phyloP scores from a whole-genome alignment of 139 green algal genomes.

The Chlamydomonas sp. region DNA sequence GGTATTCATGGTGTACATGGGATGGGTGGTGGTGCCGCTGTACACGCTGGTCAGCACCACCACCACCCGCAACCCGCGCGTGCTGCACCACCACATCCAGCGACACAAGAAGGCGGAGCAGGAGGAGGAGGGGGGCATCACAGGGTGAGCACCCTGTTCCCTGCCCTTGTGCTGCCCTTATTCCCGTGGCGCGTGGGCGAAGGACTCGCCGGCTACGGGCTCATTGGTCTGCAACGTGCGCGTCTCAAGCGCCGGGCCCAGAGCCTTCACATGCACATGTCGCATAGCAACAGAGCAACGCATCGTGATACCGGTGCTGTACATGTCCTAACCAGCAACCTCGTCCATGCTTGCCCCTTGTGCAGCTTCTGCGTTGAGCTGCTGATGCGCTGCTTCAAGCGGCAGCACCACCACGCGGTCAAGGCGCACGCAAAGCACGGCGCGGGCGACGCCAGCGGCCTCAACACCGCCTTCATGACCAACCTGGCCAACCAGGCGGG shows the following conservation, averaged over 20 bases:
- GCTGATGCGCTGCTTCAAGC: constrained; percentile 22
- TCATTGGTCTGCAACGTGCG: too few species aligned
- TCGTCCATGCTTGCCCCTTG: not conserved
- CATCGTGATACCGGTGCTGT: too few species aligned
- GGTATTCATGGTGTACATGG: constrained; percentile 23
- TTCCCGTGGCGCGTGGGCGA: too few species aligned
- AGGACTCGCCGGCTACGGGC: too few species aligned
- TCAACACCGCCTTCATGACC: constrained; percentile 20
- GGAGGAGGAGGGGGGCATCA: constrained; percentile 39
- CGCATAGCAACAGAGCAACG: too few species aligned
- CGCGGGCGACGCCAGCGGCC: not conserved
- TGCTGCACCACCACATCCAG: constrained; percentile 22
- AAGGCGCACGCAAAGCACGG: not conserved
- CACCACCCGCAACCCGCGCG: constrained; percentile 8
- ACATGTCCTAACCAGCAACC: not conserved
- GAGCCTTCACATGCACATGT: too few species aligned
- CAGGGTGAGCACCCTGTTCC: not conserved
- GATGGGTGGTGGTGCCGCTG: constrained; percentile 35
- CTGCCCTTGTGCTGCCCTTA: too few species aligned
- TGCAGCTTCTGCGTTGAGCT: not conserved
- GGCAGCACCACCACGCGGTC: constrained; percentile 6
- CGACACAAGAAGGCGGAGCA: constrained; percentile 28
- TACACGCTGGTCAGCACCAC: constrained; percentile 28
- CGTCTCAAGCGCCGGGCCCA: too few species aligned
- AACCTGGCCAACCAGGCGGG: constrained; percentile 36